These are phyloP conservation scores for Rhizopus delemar DNA, from an alignment of 371 early-diverging fungal species.

Conservation along the genomic window DNA sequence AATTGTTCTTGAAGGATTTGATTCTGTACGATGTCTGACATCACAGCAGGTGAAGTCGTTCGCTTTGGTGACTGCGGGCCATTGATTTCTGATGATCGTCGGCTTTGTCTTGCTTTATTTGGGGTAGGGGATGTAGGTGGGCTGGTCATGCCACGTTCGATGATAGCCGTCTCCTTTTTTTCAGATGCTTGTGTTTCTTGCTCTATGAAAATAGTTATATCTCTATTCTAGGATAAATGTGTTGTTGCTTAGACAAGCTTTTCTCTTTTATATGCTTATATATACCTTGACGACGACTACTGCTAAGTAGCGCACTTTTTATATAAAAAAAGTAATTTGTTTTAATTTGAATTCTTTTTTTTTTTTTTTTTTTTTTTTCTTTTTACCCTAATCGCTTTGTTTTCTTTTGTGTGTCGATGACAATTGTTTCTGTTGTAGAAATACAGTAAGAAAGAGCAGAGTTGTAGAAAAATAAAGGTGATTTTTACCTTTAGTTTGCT, in stretches of 20 bases:
- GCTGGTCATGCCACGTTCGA: constrained; percentile 28
- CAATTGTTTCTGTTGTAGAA: not conserved
- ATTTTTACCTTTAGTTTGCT: not conserved
- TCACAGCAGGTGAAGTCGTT: not conserved
- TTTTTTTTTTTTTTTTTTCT: not conserved
- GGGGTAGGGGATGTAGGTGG: constrained; percentile 1
- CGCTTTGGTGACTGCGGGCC: not conserved
- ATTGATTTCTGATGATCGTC: constrained; percentile 1
- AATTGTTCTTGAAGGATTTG: constrained; percentile 3
- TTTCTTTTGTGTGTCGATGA: not conserved
- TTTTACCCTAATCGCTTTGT: not conserved
- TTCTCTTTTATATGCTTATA: not conserved
- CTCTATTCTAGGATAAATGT: not conserved
- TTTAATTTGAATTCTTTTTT: not conserved
- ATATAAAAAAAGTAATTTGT: not conserved
- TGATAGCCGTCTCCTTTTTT: not conserved
- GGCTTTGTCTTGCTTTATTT: not conserved
- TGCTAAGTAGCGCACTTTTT: not conserved
- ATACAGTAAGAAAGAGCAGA: no score
- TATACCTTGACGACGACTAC: constrained; percentile 1
- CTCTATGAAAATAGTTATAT: not conserved
- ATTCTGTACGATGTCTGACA: constrained; percentile 1
- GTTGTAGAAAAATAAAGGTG: no score
- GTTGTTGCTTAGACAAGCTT: not conserved
- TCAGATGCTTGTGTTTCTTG: not conserved